A percentile compares a stretch with the other conserved stretches of the same genome.
Conservation (phyloP, 73 alveolate genomes). For the Durusdinium trenchii region DNA sequence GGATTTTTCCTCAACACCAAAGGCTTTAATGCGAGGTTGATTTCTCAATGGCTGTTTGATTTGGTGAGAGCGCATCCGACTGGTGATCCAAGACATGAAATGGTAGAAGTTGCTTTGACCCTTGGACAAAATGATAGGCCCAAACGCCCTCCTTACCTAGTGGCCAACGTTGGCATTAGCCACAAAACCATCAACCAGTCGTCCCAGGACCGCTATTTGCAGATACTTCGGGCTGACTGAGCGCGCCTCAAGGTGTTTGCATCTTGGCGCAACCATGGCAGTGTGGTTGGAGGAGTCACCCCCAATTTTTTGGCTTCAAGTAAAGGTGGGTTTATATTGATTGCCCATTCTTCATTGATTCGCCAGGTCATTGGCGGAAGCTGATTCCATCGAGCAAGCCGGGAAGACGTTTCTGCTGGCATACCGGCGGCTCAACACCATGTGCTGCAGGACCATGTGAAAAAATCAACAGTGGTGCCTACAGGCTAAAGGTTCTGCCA, state of each 20-base stretch:
- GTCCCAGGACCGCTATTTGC: constrained; percentile 17
- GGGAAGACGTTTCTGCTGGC: constrained; percentile 1
- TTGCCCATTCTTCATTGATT: no score
- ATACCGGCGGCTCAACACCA: background rate
- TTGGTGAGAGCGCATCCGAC: background rate
- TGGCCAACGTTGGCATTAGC: no score
- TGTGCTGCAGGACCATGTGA: background rate
- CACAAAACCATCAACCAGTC: no score
- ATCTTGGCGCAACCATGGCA: background rate
- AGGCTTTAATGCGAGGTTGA: background rate
- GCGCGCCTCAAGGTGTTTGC: constrained; percentile 34
- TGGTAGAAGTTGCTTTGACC: background rate
- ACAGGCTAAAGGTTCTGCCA: background rate
- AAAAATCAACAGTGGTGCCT: background rate
- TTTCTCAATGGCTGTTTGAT: background rate
- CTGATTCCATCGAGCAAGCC: background rate
- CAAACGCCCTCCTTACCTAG: no score
- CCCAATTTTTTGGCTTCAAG: no score
- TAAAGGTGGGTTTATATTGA: no score
- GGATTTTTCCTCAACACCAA: background rate
- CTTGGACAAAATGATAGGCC: no score
- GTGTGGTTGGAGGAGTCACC: background rate
- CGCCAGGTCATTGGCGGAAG: no score
- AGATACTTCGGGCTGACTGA: background rate
- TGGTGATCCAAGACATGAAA: background rate